Evolutionary conservation across 1,139 yeast genomes (phyloP), one percentile per base, ranked within the genome.

Genomic region (Geotrichum restrictum): DNA sequence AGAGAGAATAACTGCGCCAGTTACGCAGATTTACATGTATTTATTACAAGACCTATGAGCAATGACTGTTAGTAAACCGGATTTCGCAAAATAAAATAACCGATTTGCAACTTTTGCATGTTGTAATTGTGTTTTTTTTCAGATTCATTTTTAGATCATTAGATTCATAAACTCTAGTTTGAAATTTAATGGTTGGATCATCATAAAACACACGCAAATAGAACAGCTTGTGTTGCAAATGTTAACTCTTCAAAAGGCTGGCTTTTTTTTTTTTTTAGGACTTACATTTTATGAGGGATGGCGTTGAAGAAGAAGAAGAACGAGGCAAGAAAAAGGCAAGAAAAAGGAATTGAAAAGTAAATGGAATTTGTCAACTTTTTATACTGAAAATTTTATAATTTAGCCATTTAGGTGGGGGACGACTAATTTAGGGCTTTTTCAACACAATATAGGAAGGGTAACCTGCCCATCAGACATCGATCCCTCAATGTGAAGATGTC

Each of bases 151-250:
- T 50, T 39, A 50, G 49, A 50, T 50, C 53, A 50, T 44, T 38
- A 49, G 49, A 37, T 50, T 50, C 53, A 50, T 42, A 50, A 50
- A 63, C 66, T 63, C 66, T 63, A 63, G 66, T 63, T 63, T 63
- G 66, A 62, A 45, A 59, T 53, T 59, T 57, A 56, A 51, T 49
- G 51, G 29, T 51, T 47, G 51, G 50, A 51, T 51, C 51, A 51
- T 51, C 51, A 51, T 51, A 10, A 50, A n/a, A n/a, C n/a, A 50
- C 49, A 24, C 29, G 8, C 29, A 24, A 27, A 34, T n/a, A n/a
- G n/a, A n/a, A n/a, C n/a, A n/a, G n/a, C n/a, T n/a, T n/a, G n/a
- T n/a, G n/a, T n/a, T n/a, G n/a, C n/a, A n/a, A n/a, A n/a, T n/a
- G n/a, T n/a, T n/a, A n/a, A n/a, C n/a, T n/a, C n/a, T n/a, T n/a